Conservation (phyloP, 202 grass and related monocot genomes). For the Saccharum hybrid region DNA sequence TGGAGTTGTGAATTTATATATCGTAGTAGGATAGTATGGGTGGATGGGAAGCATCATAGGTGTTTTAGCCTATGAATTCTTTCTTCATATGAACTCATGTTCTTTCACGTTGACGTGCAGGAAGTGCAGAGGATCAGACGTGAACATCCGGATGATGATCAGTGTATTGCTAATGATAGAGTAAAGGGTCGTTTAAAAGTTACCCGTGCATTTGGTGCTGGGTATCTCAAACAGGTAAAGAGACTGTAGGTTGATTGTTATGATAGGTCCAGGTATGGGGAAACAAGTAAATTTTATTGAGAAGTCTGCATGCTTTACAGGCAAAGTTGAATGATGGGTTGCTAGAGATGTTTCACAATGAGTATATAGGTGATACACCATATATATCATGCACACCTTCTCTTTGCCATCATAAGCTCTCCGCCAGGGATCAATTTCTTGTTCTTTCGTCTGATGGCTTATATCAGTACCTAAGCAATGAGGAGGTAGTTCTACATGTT, state of each 20-base stretch:
- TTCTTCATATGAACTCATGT: conserved; percentile 23
- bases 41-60: not conserved
- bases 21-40: not conserved
- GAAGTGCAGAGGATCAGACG: conserved; percentile 83
- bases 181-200: conserved; percentile 92
- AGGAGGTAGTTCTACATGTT: conserved; percentile 92
- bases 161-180: conserved; percentile 91
- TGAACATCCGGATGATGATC: conserved; percentile 89
- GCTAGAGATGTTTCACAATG: conserved; percentile 91
- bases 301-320: conserved; percentile 44
- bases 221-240: conserved; percentile 94
- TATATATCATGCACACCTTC: conserved; percentile 87
- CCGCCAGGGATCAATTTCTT: conserved; percentile 74
- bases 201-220: conserved; percentile 90
- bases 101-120: conserved; percentile 48
- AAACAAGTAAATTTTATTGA: conserved; percentile 24
- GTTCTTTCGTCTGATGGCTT: conserved; percentile 95
- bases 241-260: not conserved
- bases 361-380: conserved; percentile 70
- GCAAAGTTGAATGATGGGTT: conserved; percentile 79
- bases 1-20: not conserved
- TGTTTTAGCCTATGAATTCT: not conserved
- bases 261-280: conserved; percentile 1
- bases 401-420: conserved; percentile 78
- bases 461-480: conserved; percentile 92